Base-by-base conservation (phyloP, 2,329 filamentous ascomycete species). In the Geosmithia morbida region DNA sequence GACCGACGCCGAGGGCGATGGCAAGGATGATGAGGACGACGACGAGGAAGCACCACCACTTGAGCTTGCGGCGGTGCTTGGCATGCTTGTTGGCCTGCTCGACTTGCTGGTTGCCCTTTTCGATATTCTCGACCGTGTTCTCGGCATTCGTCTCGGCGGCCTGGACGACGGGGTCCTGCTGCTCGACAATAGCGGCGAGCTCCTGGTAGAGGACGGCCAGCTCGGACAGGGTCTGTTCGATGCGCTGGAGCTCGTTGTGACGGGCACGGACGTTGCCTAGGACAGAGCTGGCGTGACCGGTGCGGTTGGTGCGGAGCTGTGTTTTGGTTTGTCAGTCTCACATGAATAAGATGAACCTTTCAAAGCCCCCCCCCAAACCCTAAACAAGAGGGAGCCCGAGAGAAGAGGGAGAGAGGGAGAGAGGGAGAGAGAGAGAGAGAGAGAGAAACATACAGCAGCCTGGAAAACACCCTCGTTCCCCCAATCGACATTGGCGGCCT, bases 391-490 rank as follows among this genome's bases (percentile, higher is more conserved):
- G n/a, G n/a, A n/a, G n/a, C n/a, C n/a, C n/a, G n/a, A n/a, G n/a
- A n/a, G n/a, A n/a, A n/a, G n/a, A n/a, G n/a, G n/a, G n/a, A 18
- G 20, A 43, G 19, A 43, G n/a, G 20, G 19, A 44, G 16, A 44
- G 13, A 37, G 11, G 13, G 13, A 11, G 33, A 3, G 33, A 37
- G 2, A 45, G 18, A 13, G 11, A 45, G 29, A 45, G 18, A 45
- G n/a, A 29, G 17, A 17, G 39, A 46, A 22, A 72, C 79, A 63
- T 74, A 90, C 85, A 50, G 85, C 85, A 49, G 80, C 83, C 64
- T 88, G 83, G 68, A 90, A 92, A 48, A 92, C 81, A 57, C 84
- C 83, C 66, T 89, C 82, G 50, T 85, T 77, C 47, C 81, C 79
- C 81, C 84, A 85, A 60, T 88, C 81, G 47, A 78, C 70, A 54